These are phyloP conservation scores for Dryas octopetala DNA, from an alignment of 306 rosid genomes.

Conservation along the genomic window DNA sequence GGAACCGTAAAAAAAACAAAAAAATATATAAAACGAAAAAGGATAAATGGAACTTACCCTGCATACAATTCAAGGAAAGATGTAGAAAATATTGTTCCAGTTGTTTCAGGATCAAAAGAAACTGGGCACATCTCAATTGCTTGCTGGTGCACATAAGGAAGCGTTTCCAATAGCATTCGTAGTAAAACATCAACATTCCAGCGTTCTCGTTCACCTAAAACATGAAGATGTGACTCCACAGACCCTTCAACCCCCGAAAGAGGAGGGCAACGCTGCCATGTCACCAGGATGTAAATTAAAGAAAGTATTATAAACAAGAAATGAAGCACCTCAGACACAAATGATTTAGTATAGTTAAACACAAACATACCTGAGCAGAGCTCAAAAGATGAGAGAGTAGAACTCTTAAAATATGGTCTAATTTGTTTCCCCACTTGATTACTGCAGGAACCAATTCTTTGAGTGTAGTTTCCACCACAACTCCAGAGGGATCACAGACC, in stretches of 20 bases:
- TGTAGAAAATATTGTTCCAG: slow-evolving; percentile 52
- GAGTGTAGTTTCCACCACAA: slow-evolving; percentile 84
- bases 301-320: slow-evolving; percentile 7
- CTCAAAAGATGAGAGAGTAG: slow-evolving; percentile 64
- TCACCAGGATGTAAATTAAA: slow-evolving; percentile 21
- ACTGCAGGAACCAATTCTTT: slow-evolving; percentile 87
- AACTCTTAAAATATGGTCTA: slow-evolving; percentile 72
- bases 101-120: slow-evolving; percentile 53
- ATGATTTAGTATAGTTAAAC: slow-evolving; percentile 19
- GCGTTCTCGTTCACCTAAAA: slow-evolving; percentile 90
- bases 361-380: slow-evolving; percentile 67
- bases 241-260: slow-evolving; percentile 99
- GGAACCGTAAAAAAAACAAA: not conserved
- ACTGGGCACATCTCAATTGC: slow-evolving; percentile 80
- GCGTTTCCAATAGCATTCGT: slow-evolving; percentile 70
- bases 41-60: slow-evolving; percentile 45
- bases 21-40: not conserved
- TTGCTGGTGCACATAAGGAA: slow-evolving; percentile 61
- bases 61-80: slow-evolving; percentile 80
- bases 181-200: slow-evolving; percentile 89
- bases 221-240: slow-evolving; percentile 83
- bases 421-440: slow-evolving; percentile 82
- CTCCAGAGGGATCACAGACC: slow-evolving; percentile 93
- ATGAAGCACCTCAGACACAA: slow-evolving; percentile 14
- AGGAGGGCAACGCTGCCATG: slow-evolving; percentile 84